Percentiles rank a stretch among this genome's conserved stretches.
Evolutionary conservation across 305 asterid species (phyloP).

Genomic region (Rubia peregrina): DNA sequence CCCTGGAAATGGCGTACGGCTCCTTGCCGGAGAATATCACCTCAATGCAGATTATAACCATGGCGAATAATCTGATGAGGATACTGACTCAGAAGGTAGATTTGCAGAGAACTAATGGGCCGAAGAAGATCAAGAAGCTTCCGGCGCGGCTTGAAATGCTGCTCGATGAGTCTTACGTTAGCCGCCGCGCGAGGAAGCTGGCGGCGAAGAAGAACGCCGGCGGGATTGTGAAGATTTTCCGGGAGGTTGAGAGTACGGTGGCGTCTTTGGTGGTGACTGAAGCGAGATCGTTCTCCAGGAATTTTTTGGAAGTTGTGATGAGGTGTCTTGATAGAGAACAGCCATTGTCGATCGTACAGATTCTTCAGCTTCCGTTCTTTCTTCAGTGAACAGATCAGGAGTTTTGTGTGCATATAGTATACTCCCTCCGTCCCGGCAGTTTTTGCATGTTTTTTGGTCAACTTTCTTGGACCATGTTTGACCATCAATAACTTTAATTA

Average conservation of each 20-base stretch:
- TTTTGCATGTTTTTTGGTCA: too few species aligned
- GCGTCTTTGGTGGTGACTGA: not conserved
- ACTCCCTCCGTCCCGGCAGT: too few species aligned
- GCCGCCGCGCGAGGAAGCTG: not conserved
- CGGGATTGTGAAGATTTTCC: not conserved
- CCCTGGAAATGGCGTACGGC: conserved; percentile 2
- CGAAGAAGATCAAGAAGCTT: conserved; percentile 1
- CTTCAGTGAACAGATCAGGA: too few species aligned
- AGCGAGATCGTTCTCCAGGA: not conserved
- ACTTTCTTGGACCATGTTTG: too few species aligned
- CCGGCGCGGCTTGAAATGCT: not conserved
- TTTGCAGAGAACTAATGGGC: not conserved
- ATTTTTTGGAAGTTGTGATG: not conserved
- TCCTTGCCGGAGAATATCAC: not conserved
- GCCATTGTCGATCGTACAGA: not conserved
- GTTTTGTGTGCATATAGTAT: too few species aligned
- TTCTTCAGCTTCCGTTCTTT: not conserved
- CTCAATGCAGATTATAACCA: not conserved
- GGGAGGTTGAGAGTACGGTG: not conserved
- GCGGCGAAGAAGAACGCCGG: not conserved
- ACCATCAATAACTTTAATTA: too few species aligned
- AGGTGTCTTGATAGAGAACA: not conserved
- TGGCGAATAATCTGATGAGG: conserved; percentile 2
- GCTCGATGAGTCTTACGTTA: not conserved
- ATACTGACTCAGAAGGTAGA: not conserved